Percentiles rank a stretch among this genome's conserved stretches.
Evolutionary conservation across 805 yeast genomes (phyloP).

Genomic region (Cyberlindnera nakhonratchasimensis): DNA sequence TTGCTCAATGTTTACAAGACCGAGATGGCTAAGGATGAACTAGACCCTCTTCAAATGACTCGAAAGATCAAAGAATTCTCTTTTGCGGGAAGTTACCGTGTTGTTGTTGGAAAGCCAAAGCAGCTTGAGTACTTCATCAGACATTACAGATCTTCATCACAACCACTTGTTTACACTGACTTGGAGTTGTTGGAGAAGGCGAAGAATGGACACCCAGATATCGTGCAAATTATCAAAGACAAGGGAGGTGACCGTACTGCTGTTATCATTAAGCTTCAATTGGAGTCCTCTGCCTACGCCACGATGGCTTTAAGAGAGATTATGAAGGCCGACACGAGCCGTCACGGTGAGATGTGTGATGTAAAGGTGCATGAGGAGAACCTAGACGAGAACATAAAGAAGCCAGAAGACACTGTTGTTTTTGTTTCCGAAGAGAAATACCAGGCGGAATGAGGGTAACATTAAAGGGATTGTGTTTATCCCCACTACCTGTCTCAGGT

Average conservation of each 20-base stretch:
- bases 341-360: conserved; percentile 46
- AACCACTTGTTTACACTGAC: conserved; percentile 79
- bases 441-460: background rate
- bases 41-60: conserved; percentile 83
- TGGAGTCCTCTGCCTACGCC: conserved; percentile 89
- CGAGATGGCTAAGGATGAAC: conserved; percentile 73
- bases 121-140: conserved; percentile 59
- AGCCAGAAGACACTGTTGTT: background rate
- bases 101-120: conserved; percentile 62
- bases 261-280: conserved; percentile 67
- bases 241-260: conserved; percentile 51
- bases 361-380: conserved; percentile 28
- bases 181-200: conserved; percentile 47
- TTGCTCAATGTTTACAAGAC: conserved; percentile 60
- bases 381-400: background rate
- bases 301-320: conserved; percentile 96
- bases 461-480: too few species aligned
- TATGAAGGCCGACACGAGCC: conserved; percentile 71
- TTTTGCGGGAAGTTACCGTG: conserved; percentile 85
- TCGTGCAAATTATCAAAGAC: conserved; percentile 12
- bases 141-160: conserved; percentile 58
- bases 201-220: conserved; percentile 25
- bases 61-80: conserved; percentile 87
- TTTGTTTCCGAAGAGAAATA: background rate
- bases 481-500: too few species aligned